These are phyloP conservation scores for Paramarasmius palmivorus DNA, from an alignment of 1,284 basidiomycete species.

Conservation along the genomic window DNA sequence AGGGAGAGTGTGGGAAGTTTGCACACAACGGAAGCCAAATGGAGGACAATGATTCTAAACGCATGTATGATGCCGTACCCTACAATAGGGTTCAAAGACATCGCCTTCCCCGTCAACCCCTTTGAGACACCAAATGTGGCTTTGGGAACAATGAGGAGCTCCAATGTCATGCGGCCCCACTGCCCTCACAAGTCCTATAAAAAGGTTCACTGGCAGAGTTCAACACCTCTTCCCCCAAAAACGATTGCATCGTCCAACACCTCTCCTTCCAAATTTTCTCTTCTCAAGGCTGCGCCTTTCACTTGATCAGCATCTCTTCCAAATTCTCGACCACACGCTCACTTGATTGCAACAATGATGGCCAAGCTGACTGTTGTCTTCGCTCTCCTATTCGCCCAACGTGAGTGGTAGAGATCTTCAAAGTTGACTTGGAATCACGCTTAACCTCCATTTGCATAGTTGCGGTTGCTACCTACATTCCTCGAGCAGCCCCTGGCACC, in stretches of 20 bases:
- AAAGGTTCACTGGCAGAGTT: neutral
- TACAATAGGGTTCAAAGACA: too few relatives aligned
- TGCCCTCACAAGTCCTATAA: neutral
- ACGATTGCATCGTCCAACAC: constrained; percentile 2
- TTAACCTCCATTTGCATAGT: neutral
- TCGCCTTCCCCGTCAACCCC: too few relatives aligned
- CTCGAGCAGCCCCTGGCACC: neutral
- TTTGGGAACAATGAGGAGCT: neutral
- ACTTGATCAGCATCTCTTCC: neutral
- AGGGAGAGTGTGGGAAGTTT: too few relatives aligned
- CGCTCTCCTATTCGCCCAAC: neutral
- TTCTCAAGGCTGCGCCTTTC: constrained; percentile 1
- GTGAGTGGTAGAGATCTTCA: neutral
- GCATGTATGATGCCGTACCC: too few relatives aligned
- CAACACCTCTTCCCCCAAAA: neutral
- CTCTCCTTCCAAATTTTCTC: neutral
- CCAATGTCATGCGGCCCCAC: neutral
- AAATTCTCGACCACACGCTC: neutral
- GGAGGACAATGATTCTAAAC: too few relatives aligned
- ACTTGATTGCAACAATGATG: neutral
- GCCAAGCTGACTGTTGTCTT: neutral
- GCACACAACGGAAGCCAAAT: too few relatives aligned
- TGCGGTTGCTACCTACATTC: neutral
- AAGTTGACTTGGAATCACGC: too few relatives aligned
- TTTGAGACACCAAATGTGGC: too few relatives aligned